Evolutionary conservation across 352 stramenopile genomes (phyloP), one percentile per base, ranked within the genome.

Genomic region (Phytophthora idaei): DNA sequence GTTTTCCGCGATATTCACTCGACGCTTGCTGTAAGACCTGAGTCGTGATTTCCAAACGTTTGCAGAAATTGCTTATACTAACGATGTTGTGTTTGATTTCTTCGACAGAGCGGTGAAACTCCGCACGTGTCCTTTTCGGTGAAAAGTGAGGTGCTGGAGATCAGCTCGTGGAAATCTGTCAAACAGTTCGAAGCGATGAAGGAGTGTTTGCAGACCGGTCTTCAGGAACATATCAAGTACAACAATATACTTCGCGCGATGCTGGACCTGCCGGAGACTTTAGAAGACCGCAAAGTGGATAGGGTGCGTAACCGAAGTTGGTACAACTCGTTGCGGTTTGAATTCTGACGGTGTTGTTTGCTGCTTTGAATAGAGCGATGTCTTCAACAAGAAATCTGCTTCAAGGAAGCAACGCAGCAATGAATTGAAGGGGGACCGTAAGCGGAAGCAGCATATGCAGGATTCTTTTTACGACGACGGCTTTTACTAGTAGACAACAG

Each of bases 181-280:
- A 82, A 89, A 59, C 89, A 96, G 65, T 92, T 92, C 25, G 85
- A 94, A 66, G 84, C 81, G 5, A 80, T 96, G 69, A 94, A 94
- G 61, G 79, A 78, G 7, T 89, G 75, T 28, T 74, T 96, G 27
- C 76, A 84, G 32, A 85, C 76, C 12, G 89, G 87, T 25, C 67
- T 96, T 10, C 87, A 95, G 49, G 73, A 93, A 52, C 89, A 96
- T 50, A 89, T 96, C 64, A 95, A 95, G 73, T 95, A 90, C 72
- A 96, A 96, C 69, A 95, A 93, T 60, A 74, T 81, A n/a, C 72
- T 95, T 27, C 87, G 89, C 3, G 57, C 74, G 34, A 74, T 96
- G 45, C 58, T 96, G 32, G 85, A 94, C 52, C 64, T 96, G 42
- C 87, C 87, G 1, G 85, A 93, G 15, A 91, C 76, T 29, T 57